Evolutionary conservation across 306 rosid genomes (phyloP), one percentile per base, ranked within the genome.

Genomic region (Sechiopsis laciniata): DNA sequence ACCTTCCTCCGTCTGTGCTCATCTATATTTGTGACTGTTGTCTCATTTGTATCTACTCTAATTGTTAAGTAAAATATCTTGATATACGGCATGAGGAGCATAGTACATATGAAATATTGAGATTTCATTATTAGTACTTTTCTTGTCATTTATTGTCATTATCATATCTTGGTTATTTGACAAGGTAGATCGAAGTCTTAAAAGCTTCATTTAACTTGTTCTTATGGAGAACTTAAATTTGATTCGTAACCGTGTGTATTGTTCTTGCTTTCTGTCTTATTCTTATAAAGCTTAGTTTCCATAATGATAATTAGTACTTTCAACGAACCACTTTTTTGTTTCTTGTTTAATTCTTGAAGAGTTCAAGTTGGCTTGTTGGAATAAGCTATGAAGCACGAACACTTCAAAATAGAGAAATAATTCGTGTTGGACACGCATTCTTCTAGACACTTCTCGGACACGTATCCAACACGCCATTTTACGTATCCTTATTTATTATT

Each of bases 301-400:
- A 46, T 9, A 51, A 19, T 69, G 3, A 48, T 24, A 14, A 24
- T 24, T 51, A 24, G 24, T 51, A 24, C 9, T 48, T 29, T 1
- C 0, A 24, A 48, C 0, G 1, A 14, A 12, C 11, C 13, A 50
- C 7, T 5, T 13, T 46, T 21, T 40, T 22, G 3, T 53, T 48
- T 69, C 45, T 69, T 21, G 21, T 48, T 69, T 69, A 13, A 17
- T 51, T 8, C 55, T 14, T 67, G 56, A 24, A 22, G 73, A 67
- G 29, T 67, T 42, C 5, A 45, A 20, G 32, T 10, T 42, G 55
- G n/a, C 11, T 11, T 45, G 21, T 66, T 40, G 10, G 35, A 20
- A 67, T 19, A 21, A 67, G 40, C 22, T 24, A 14, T 15, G 15
- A 51, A 13, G 2, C 21, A n/a, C n/a, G n/a, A n/a, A n/a, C n/a